phyloP scores from a whole-genome alignment of 31 red algal species.

The Asparagopsis taxiformis region DNA sequence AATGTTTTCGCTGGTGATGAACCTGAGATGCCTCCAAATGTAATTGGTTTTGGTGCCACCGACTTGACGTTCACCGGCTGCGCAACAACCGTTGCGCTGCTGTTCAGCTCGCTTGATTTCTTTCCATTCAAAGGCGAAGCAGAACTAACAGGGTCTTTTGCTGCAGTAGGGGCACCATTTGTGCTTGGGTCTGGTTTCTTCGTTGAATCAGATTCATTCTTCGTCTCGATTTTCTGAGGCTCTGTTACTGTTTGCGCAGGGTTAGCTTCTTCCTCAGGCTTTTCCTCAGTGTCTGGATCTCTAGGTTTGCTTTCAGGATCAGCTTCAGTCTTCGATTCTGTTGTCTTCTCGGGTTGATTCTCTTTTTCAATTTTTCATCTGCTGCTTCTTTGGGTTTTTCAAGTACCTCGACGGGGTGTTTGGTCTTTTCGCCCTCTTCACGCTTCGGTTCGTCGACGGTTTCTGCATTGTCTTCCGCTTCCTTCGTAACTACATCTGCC shows the following conservation, averaged over 20 bases:
- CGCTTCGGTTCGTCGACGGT: background rate
- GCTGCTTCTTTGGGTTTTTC: background rate
- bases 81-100: too few species aligned
- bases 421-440: background rate
- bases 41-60: slow-evolving; percentile 15
- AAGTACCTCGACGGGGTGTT: background rate
- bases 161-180: too few species aligned
- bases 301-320: background rate
- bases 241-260: too few species aligned
- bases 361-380: background rate
- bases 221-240: too few species aligned
- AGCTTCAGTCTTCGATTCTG: background rate
- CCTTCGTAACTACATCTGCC: background rate
- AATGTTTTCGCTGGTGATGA: slow-evolving; percentile 19
- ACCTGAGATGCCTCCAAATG: slow-evolving; percentile 33
- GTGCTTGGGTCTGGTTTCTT: too few species aligned
- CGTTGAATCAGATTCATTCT: too few species aligned
- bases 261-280: too few species aligned
- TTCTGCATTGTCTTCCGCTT: background rate
- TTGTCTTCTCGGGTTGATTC: background rate
- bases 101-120: too few species aligned
- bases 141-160: too few species aligned
- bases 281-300: background rate
- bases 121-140: too few species aligned
- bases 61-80: too few species aligned